Evolutionary conservation across 2,329 filamentous ascomycete genomes (phyloP), one percentile per base, ranked within the genome.

Genomic region (Elsinoe fawcettii): DNA sequence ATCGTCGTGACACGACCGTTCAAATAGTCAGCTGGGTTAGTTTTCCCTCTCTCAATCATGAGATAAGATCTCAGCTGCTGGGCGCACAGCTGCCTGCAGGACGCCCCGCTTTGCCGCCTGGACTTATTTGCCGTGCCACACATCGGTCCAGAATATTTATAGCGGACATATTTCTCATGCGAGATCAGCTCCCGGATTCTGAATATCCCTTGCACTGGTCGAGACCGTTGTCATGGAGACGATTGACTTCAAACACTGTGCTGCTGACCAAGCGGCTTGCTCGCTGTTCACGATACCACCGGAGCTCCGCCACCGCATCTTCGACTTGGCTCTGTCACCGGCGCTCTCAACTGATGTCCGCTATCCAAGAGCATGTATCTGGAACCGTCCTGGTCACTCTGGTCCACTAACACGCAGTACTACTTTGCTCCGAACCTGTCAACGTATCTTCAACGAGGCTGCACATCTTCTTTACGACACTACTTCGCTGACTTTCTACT

Each of bases 301-400:
- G n/a, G 70, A 72, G 59, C 63, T 71, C 41, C 62, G 71, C n/a
- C 62, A 65, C 30, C 39, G 65, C 14, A 71, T 73, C 51, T 73
- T 69, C 63, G 61, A 63, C 22, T 67, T 66, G 36, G 68, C 67
- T 6, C 62, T 70, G 0, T 64, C 65, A 11, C 69, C 67, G 18
- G 65, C 60, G 44, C 62, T 65, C 56, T 66, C 63, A 60, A 60
- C 55, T 22, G 61, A 58, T 4, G 46, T 56, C 12, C 41, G 46
- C 20, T 70, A 66, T 55, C 60, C 63, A 7, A 56, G 62, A 20
- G 64, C 58, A 30, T 60, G 59, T 8, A 66, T 64, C 58, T 69
- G 67, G 60, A 69, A 66, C 56, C 69, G 71, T 25, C 70, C 69
- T n/a, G 68, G 68, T 16, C 64, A 68, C 47, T 60, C 60, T 3